phyloP scores from a whole-genome alignment of 495 filamentous ascomycete species.

The Talaromyces nanjingensis region DNA sequence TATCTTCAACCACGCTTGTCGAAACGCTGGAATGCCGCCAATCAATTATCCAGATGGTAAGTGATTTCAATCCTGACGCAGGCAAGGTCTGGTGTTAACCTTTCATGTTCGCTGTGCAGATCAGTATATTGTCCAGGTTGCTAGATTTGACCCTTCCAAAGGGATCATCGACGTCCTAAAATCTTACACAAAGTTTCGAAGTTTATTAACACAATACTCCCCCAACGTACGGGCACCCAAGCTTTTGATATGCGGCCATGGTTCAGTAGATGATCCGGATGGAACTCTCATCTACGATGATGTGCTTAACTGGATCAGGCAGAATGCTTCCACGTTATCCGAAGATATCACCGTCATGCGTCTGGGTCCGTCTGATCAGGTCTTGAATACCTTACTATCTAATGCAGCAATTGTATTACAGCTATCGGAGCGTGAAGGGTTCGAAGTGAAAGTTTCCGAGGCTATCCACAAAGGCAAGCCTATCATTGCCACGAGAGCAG shows the following conservation, averaged over 20 bases:
- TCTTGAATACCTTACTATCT: neutral
- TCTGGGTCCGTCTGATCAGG: neutral
- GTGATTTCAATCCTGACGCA: neutral
- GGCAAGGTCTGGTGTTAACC: neutral
- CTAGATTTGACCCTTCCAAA: neutral
- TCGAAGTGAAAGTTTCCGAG: conserved; percentile 87
- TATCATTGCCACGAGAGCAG: conserved; percentile 69
- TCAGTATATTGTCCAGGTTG: neutral
- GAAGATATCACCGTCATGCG: neutral
- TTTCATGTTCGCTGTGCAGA: neutral
- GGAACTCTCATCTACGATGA: neutral
- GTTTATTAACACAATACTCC: neutral
- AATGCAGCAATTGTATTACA: neutral
- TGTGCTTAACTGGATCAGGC: neutral
- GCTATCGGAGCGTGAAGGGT: conserved; percentile 55
- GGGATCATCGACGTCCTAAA: neutral
- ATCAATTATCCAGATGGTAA: neutral
- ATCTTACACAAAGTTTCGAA: neutral
- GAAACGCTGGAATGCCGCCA: neutral
- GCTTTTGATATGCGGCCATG: neutral
- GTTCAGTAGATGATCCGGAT: neutral
- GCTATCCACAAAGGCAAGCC: conserved; percentile 80
- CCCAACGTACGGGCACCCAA: neutral
- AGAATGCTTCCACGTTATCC: neutral
- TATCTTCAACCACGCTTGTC: neutral